These are phyloP conservation scores for Solanum sejunctum DNA, from an alignment of 257 asterid genomes.

Conservation along the genomic window DNA sequence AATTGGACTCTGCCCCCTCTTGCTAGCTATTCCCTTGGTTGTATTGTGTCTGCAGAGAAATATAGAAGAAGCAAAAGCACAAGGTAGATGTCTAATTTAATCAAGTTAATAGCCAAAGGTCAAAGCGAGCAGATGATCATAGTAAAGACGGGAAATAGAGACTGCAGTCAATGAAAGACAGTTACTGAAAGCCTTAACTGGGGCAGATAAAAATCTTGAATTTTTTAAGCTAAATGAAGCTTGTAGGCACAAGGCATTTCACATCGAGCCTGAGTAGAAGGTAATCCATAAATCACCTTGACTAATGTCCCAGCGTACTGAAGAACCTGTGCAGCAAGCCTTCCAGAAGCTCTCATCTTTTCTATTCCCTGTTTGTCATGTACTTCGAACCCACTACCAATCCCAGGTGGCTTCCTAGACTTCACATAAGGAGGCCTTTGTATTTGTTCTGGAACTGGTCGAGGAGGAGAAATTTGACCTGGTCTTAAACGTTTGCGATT, in stretches of 20 bases:
- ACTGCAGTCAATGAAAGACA: not conserved
- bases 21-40: not conserved
- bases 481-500: conserved; percentile 55
- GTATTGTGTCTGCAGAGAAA: not conserved
- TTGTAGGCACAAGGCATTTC: not conserved
- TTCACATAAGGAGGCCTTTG: conserved; percentile 71
- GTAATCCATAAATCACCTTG: conserved; percentile 40
- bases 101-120: not conserved
- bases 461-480: conserved; percentile 68
- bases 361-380: conserved; percentile 78
- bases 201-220: not conserved
- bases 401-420: conserved; percentile 69
- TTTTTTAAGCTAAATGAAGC: not conserved
- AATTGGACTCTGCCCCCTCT: not conserved
- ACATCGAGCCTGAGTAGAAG: not conserved
- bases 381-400: conserved; percentile 56
- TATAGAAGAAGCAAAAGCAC: not conserved
- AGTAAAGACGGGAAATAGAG: not conserved
- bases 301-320: conserved; percentile 88
- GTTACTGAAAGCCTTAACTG: not conserved
- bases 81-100: not conserved
- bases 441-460: conserved; percentile 77
- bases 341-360: conserved; percentile 94
- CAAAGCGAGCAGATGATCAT: not conserved
- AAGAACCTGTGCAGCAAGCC: conserved; percentile 94